These are phyloP conservation scores for Spizellomyces punctatus DNA, from an alignment of 192 early-diverging fungal genomes.

Conservation along the genomic window DNA sequence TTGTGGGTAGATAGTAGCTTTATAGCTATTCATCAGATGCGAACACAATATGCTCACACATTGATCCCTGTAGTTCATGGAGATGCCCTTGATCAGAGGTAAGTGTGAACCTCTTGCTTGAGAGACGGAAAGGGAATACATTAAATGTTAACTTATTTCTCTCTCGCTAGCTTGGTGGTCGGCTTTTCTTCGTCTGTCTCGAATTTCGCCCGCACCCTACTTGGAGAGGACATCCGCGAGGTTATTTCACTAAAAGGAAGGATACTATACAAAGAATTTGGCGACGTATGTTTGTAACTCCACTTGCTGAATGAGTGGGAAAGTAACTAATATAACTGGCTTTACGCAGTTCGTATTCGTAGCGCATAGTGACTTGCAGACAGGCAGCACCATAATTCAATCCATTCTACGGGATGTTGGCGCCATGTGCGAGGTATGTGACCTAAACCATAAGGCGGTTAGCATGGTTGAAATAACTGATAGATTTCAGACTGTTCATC, in stretches of 20 bases:
- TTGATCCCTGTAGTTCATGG: slow-evolving; percentile 40
- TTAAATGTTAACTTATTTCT: not conserved
- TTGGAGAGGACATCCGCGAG: slow-evolving; percentile 61
- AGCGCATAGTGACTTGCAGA: slow-evolving; percentile 53
- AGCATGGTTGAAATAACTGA: not conserved
- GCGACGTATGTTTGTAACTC: slow-evolving; percentile 44
- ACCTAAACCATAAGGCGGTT: slow-evolving; percentile 2
- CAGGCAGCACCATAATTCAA: slow-evolving; percentile 49
- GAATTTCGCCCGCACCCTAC: slow-evolving; percentile 58
- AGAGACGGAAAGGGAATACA: too few species aligned
- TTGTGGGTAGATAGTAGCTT: slow-evolving; percentile 31
- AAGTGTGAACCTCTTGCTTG: not conserved
- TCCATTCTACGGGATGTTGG: slow-evolving; percentile 58
- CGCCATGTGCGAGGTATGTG: slow-evolving; percentile 55
- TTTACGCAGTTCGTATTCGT: slow-evolving; percentile 57
- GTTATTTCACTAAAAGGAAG: slow-evolving; percentile 50
- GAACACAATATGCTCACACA: too few species aligned
- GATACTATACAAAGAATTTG: slow-evolving; percentile 57
- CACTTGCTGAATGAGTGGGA: not conserved
- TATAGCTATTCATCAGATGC: too few species aligned
- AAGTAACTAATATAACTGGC: not conserved
- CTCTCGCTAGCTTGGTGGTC: slow-evolving; percentile 43
- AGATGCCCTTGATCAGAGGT: slow-evolving; percentile 54
- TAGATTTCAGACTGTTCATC: not conserved
- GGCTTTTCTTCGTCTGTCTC: slow-evolving; percentile 65